Base-by-base conservation (phyloP, 805 yeast species). In the Yamadazyma scolyti region DNA sequence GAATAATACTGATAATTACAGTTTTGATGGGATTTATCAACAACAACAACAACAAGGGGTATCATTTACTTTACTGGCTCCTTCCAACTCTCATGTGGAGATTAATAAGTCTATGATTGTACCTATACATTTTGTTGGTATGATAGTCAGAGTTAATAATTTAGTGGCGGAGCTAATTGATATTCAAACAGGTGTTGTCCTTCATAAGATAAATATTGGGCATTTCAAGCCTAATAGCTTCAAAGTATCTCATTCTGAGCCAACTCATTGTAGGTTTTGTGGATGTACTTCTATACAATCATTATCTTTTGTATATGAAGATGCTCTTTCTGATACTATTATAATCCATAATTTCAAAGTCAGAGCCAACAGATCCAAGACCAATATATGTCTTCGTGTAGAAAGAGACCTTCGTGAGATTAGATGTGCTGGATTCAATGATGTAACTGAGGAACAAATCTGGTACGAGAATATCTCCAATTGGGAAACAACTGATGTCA, bases 351-450 rank as follows among this genome's bases (percentile, higher is more conserved):
- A 93, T 0, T 80, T 77, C 47, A 74, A 74, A 25, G 75, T 80
- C 27, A 84, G 79, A 37, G 44, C 41, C 20, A 82, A 82, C 48
- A 68, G 79, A 35, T 87, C 94, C 7, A 82, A 83, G 47, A 82
- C 76, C 34, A 80, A 75, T 43, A 87, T 87, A 23, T 87, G 96
- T 54, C 58, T 87, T 33, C 75, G 96, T 56, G 94, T 84, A 23
- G 96, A 87, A 56, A 81, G 96, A 72, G 96, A 87, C 56, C 86
- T 90, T 2, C 73, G 95, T 47, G 96, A 87, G 58, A 84, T 85
- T 22, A 75, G 96, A 62, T 87, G 96, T 58, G 67, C 82, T 23
- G 96, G 96, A 16, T 83, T 87, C 51, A 85, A 79, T 32, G 75
- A 82, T 1, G 86, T 77, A 6, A 65, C 71, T 12, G 95, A 86